Evolutionary conservation across 805 yeast genomes (phyloP).

Genomic region (Suhomyces sp.): DNA sequence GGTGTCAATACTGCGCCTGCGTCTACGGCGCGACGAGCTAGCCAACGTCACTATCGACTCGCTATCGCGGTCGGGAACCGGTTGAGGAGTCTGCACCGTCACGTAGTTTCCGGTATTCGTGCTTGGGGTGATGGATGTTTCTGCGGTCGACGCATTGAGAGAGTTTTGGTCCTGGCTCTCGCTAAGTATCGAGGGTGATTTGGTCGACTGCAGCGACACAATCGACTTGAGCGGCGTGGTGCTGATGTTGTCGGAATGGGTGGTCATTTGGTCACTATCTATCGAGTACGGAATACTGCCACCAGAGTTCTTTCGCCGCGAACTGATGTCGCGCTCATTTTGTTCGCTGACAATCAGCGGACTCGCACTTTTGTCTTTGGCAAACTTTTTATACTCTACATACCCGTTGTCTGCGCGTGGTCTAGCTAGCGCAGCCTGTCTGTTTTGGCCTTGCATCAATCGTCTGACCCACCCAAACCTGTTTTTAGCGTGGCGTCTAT

Average conservation of each 20-base stretch:
- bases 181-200: conserved; percentile 39
- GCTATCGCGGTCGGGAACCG: conserved; percentile 33
- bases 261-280: conserved; percentile 17
- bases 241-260: conserved; percentile 39
- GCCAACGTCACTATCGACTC: conserved; percentile 45
- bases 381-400: background rate
- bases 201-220: conserved; percentile 39
- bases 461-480: conserved; percentile 42
- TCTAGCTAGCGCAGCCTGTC: conserved; percentile 9
- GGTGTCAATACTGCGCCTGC: conserved; percentile 47
- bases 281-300: conserved; percentile 6
- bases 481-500: conserved; percentile 28
- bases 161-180: conserved; percentile 28
- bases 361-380: background rate
- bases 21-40: conserved; percentile 34
- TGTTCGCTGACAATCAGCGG: background rate
- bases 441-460: conserved; percentile 36
- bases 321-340: background rate
- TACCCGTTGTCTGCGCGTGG: background rate
- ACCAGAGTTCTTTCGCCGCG: background rate
- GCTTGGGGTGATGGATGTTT: conserved; percentile 50
- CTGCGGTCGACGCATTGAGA: conserved; percentile 45
- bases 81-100: conserved; percentile 3
- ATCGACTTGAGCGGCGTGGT: conserved; percentile 49
- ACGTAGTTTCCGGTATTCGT: conserved; percentile 13